Base-by-base conservation (phyloP, 2,329 filamentous ascomycete species). In the Graphilbum sp. region DNA sequence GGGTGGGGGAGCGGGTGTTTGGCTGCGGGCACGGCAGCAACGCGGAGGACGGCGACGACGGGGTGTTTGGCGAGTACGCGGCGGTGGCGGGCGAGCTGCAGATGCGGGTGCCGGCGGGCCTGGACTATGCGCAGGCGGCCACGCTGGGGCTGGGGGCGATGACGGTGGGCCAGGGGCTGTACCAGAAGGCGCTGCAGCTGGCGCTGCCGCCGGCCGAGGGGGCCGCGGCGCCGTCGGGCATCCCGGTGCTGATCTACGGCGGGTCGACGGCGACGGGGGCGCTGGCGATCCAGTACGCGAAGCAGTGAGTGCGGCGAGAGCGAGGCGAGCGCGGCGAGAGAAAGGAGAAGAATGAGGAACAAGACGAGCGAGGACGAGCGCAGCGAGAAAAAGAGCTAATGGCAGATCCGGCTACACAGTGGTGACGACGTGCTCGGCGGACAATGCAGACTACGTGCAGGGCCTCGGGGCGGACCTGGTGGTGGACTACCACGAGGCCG, bases 121-220 rank as follows among this genome's bases (percentile, higher is more conserved):
- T 60, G 3, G 58, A 54, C 18, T 72, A 67, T 38, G 66, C 74
- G 51, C 66, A 72, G 50, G 70, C 63, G 3, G 64, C 70, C 12
- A 69, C 70, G 0, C 61, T 74, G 24, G 69, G 69, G 0, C 53
- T 75, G 0, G 64, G 69, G 3, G 63, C 60, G 6, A 58, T 72
- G 49, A 75, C 69, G 2, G 61, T 69, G 3, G 65, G 62, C 0
- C 36, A 73, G 3, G 66, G 58, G 1, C 50, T 75, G 0, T 72
- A 63, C 48, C 51, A 57, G 21, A 49, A 53, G 6, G 29, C 36
- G 9, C 59, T 72, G 11, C 45, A 43, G 1, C 54, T 74, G 1
- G 66, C 67, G 2, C 46, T 58, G 7, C 68, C 70, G 0, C 73
- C 63, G 60, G 44, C 48, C 5, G 9, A 15, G 2, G 23, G 18